Evolutionary conservation across 192 early-diverging fungal species (phyloP), one percentile per base, ranked within the genome.

Genomic region (Endogone sp.): DNA sequence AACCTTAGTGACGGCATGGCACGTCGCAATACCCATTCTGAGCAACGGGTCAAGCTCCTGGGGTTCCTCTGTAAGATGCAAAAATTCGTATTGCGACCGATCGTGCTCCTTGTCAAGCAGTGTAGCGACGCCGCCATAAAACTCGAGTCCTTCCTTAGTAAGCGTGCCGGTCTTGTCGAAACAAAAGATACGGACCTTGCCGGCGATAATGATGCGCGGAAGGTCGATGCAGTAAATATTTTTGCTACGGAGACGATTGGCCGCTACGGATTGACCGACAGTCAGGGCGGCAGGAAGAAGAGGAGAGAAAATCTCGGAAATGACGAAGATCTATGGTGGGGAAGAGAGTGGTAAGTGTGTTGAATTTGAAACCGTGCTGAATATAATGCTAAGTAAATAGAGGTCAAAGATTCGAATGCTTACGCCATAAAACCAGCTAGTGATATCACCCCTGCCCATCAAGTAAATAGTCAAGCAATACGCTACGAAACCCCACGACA

Each of bases 81-180:
- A 58, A 32, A 84, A 81, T 13, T 64, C 62, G 3, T 8, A 55
- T 25, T 49, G 44, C 20, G 29, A n/a, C 30, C 25, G 44, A 26
- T 27, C 16, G 31, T 23, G 21, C 49, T 26, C 57, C 28, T 25
- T 23, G 22, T 20, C 20, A n/a, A 16, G 30, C 9, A 49, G 9
- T 49, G 37, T 49, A 1, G 65, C 23, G 44, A 72, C 73, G 59
- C 63, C 82, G 11, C 86, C 90, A 62, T 74, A 77, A 64, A 85
- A 91, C 72, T 91, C 85, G 16, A 93, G 79, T 13, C 88, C 88
- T 75, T 91, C 88, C 62, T 84, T 84, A 3, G 90, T 93, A 59
- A 93, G 77, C 22, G 91, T 93, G 29, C 91, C 91, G 21, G 90
- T 90, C 78, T 93, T 91, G 71, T 91, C 91, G 55, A 92, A 91